A percentile compares a stretch with the other conserved stretches of the same genome.
phyloP scores from a whole-genome alignment of 2,329 filamentous ascomycete genomes.

The Xylaria sp. region DNA sequence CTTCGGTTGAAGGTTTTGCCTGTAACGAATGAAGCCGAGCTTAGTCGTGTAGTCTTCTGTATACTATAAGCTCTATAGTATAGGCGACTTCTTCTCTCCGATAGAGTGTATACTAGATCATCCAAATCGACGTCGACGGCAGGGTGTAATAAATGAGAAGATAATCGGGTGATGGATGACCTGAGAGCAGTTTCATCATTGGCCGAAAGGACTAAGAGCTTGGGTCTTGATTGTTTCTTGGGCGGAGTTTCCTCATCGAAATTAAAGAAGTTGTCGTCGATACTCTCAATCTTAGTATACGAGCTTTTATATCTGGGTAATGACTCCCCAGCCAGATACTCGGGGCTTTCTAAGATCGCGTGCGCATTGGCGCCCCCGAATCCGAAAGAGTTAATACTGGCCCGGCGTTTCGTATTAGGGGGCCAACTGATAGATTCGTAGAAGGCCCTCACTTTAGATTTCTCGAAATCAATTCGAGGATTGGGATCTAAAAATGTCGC shows the following conservation, averaged over 20 bases:
- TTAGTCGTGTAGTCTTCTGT: background rate
- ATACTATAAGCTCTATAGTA: constrained; percentile 18
- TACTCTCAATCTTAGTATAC: background rate
- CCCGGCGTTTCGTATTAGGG: background rate
- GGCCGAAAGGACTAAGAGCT: constrained; percentile 11
- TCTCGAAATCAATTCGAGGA: constrained; percentile 23
- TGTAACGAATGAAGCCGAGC: background rate
- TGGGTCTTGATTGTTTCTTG: background rate
- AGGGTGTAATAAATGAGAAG: constrained; percentile 20
- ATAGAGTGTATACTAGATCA: constrained; percentile 28
- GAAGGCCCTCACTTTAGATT: background rate
- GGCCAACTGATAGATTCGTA: constrained; percentile 16
- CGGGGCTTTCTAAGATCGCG: constrained; percentile 14
- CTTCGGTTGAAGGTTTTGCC: background rate
- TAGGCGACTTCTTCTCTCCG: constrained; percentile 18
- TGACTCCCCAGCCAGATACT: background rate
- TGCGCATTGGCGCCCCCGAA: constrained; percentile 30
- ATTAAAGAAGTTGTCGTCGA: constrained; percentile 3
- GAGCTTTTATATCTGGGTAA: background rate
- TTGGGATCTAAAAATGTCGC: constrained; percentile 25
- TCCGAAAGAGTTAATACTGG: constrained; percentile 29
- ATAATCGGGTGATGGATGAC: background rate
- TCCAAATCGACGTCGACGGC: background rate
- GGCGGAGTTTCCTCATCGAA: background rate
- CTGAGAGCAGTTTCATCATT: constrained; percentile 13